These are phyloP conservation scores for Cyclotella sp. DNA, from an alignment of 108 stramenopile genomes.

Conservation along the genomic window DNA sequence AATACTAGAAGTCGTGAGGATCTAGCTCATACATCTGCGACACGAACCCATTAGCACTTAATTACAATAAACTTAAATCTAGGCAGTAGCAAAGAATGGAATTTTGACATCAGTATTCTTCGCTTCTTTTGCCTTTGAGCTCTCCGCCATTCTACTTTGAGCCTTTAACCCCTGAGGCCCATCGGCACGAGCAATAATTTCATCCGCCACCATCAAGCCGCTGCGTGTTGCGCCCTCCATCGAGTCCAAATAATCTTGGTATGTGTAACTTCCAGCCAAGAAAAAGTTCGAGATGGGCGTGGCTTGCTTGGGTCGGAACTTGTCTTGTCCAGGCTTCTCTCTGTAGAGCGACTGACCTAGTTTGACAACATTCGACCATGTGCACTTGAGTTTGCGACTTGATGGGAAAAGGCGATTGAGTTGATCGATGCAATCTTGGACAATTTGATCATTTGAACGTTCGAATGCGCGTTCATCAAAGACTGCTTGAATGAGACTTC, in stretches of 20 bases:
- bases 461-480: conserved; percentile 88
- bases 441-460: conserved; percentile 82
- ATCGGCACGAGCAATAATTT: conserved; percentile 91
- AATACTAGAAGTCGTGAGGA: too few species aligned
- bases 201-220: conserved; percentile 95
- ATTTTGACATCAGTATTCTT: conserved; percentile 13
- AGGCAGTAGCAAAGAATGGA: conserved; percentile 49
- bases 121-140: neutral
- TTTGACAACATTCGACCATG: conserved; percentile 96
- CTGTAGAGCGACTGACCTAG: conserved; percentile 92
- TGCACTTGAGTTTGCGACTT: conserved; percentile 90
- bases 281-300: conserved; percentile 97
- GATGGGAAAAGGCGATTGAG: conserved; percentile 91
- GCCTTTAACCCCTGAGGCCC: conserved; percentile 73
- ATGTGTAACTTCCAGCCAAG: conserved; percentile 96
- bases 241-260: conserved; percentile 97
- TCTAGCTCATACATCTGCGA: too few species aligned
- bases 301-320: conserved; percentile 92
- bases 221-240: conserved; percentile 98
- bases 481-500: conserved; percentile 89
- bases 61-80: neutral
- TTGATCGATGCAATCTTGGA: conserved; percentile 88
- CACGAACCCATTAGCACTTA: neutral
- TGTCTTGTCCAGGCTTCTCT: conserved; percentile 95
- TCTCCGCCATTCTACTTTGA: conserved; percentile 33